A percentile compares a stretch with the other conserved stretches of the same genome.
These are phyloP conservation scores for Protomyces inouyei DNA, from an alignment of 1,139 yeast genomes.

Conservation along the genomic window DNA sequence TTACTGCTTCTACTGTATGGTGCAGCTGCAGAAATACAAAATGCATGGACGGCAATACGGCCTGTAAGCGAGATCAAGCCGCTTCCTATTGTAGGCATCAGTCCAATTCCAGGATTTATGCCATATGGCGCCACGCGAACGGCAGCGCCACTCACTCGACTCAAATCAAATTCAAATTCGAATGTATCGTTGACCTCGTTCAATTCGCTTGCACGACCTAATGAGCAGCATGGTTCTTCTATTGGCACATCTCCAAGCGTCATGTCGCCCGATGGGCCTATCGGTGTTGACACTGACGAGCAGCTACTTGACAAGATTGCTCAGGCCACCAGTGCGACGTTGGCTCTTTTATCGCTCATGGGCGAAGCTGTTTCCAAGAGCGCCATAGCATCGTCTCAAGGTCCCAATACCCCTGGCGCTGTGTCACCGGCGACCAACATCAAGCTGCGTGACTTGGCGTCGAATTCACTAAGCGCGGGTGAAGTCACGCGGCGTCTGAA, in stretches of 20 bases:
- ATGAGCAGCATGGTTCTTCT: neutral
- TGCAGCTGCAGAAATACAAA: slow-evolving; percentile 67
- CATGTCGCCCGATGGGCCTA: slow-evolving; percentile 35
- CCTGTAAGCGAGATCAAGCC: slow-evolving; percentile 29
- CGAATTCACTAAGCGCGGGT: slow-evolving; percentile 72
- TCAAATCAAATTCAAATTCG: slow-evolving; percentile 13
- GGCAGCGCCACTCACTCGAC: slow-evolving; percentile 13
- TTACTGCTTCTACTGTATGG: slow-evolving; percentile 67
- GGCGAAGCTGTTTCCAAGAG: slow-evolving; percentile 70
- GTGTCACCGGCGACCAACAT: slow-evolving; percentile 49
- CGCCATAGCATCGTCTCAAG: slow-evolving; percentile 53
- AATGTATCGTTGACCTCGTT: slow-evolving; percentile 8
- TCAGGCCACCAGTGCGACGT: slow-evolving; percentile 71
- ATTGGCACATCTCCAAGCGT: slow-evolving; percentile 3
- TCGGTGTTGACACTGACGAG: slow-evolving; percentile 60
- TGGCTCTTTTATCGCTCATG: slow-evolving; percentile 70
- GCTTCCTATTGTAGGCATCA: slow-evolving; percentile 1
- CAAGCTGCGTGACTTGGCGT: slow-evolving; percentile 71
- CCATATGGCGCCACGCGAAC: slow-evolving; percentile 3
- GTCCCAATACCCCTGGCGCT: slow-evolving; percentile 31
- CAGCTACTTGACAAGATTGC: slow-evolving; percentile 70
- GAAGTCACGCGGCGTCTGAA: slow-evolving; percentile 69
- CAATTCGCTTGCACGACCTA: neutral
- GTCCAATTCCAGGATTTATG: neutral
- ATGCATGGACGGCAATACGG: slow-evolving; percentile 51